These are phyloP conservation scores for Moelleriella libera DNA, from an alignment of 2,329 filamentous ascomycete genomes.

Conservation along the genomic window DNA sequence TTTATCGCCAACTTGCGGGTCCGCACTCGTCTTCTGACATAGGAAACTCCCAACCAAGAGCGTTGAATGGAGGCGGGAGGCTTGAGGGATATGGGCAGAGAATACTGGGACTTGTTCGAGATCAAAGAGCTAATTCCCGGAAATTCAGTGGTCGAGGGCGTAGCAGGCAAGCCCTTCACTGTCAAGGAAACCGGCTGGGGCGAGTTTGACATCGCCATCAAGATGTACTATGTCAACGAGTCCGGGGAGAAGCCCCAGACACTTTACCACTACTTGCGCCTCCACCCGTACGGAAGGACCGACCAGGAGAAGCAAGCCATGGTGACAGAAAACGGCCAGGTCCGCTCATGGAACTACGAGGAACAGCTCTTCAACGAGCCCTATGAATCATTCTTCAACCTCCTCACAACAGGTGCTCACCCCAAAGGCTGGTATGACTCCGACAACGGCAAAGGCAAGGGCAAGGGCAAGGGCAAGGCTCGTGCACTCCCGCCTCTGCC, in stretches of 20 bases:
- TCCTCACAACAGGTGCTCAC: constrained; percentile 61
- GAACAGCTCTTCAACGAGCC: constrained; percentile 97
- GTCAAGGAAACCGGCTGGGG: constrained; percentile 94
- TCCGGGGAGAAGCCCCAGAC: constrained; percentile 88
- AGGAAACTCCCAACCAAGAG: background rate
- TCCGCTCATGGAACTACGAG: constrained; percentile 75
- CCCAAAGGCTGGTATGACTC: constrained; percentile 26
- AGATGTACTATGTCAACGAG: constrained; percentile 83
- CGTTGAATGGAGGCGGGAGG: too few relatives aligned
- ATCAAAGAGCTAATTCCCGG: too few relatives aligned
- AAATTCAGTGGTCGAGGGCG: constrained; percentile 51
- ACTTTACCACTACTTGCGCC: constrained; percentile 80
- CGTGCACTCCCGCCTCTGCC: constrained; percentile 23
- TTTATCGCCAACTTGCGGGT: background rate
- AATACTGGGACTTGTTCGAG: too few relatives aligned
- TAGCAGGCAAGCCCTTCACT: constrained; percentile 56
- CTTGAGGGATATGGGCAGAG: too few relatives aligned
- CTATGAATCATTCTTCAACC: constrained; percentile 79
- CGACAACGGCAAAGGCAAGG: constrained; percentile 30
- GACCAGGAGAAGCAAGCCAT: constrained; percentile 55
- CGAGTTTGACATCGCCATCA: constrained; percentile 92
- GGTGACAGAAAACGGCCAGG: constrained; percentile 43
- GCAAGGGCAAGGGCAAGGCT: constrained; percentile 36
- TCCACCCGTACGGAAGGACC: constrained; percentile 79
- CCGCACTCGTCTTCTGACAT: too few relatives aligned